phyloP scores from a whole-genome alignment of 176 grass and related monocot genomes.

The Paspalum notatum region DNA sequence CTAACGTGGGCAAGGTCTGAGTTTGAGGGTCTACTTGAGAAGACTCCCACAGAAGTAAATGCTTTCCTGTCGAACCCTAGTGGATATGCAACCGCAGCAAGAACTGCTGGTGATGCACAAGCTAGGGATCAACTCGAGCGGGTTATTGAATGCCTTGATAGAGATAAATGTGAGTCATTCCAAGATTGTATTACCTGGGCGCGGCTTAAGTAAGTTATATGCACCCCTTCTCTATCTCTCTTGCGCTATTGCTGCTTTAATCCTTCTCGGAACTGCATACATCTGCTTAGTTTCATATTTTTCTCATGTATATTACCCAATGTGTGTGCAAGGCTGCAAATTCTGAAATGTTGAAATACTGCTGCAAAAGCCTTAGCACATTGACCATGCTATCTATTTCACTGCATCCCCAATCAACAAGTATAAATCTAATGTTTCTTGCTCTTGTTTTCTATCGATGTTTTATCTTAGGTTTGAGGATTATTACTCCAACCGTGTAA shows the following conservation, averaged over 20 bases:
- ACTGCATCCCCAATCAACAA: not conserved
- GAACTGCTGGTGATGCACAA: conserved; percentile 85
- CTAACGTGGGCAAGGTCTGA: conserved; percentile 91
- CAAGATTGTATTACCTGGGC: conserved; percentile 94
- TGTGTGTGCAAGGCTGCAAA: not conserved
- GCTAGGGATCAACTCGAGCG: conserved; percentile 80
- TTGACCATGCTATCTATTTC: not conserved
- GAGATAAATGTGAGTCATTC: conserved; percentile 80
- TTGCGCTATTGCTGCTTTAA: not conserved
- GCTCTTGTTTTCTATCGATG: conserved; percentile 30
- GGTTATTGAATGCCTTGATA: conserved; percentile 84
- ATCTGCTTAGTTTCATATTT: conserved; percentile 18
- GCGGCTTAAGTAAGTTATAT: conserved; percentile 66
- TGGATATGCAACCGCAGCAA: conserved; percentile 61
- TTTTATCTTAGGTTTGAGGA: conserved; percentile 75
- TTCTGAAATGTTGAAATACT: not conserved
- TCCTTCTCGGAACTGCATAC: not conserved
- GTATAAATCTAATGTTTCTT: conserved; percentile 14
- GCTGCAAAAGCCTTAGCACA: not conserved
- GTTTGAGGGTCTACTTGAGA: conserved; percentile 96
- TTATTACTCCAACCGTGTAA: conserved; percentile 85
- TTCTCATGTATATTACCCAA: not conserved
- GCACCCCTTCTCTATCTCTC: not conserved
- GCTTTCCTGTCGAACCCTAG: conserved; percentile 71
- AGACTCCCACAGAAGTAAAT: conserved; percentile 88